These are phyloP conservation scores for Curvularia sp. DNA, from an alignment of 2,329 filamentous ascomycete species.

Conservation along the genomic window DNA sequence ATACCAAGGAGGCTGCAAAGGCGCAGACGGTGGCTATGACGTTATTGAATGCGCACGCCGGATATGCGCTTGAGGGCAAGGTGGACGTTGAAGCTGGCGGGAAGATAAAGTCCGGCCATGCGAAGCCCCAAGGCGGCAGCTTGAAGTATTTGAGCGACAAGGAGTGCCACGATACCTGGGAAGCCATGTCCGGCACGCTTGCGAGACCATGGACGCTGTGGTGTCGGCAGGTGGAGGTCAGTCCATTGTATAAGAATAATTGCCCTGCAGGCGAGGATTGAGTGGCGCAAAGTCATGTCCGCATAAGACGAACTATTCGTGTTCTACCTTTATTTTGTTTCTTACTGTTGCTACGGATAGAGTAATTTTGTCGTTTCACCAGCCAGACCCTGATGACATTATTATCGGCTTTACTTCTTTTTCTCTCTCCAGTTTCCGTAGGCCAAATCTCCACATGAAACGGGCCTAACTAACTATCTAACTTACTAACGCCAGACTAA, in stretches of 20 bases:
- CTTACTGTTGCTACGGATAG: not conserved
- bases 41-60: slow-evolving; percentile 46
- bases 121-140: slow-evolving; percentile 53
- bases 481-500: too few species aligned
- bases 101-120: slow-evolving; percentile 52
- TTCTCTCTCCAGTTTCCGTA: too few species aligned
- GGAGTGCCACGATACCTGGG: slow-evolving; percentile 54
- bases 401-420: too few species aligned
- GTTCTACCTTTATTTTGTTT: not conserved
- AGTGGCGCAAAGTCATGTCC: not conserved
- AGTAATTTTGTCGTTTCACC: too few species aligned
- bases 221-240: slow-evolving; percentile 53
- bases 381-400: too few species aligned
- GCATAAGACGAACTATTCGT: not conserved
- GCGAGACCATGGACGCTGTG: slow-evolving; percentile 54
- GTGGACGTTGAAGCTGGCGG: slow-evolving; percentile 50
- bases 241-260: slow-evolving; percentile 52
- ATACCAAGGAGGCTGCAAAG: slow-evolving; percentile 51
- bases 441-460: too few species aligned
- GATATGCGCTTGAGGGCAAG: slow-evolving; percentile 50
- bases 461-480: too few species aligned
- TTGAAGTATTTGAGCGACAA: slow-evolving; percentile 54
- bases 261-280: slow-evolving; percentile 44
- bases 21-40: slow-evolving; percentile 51
- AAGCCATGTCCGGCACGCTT: slow-evolving; percentile 44